Evolutionary conservation across 257 asterid species (phyloP), one percentile per base, ranked within the genome.

Genomic region (Oldenlandia corymbosa): DNA sequence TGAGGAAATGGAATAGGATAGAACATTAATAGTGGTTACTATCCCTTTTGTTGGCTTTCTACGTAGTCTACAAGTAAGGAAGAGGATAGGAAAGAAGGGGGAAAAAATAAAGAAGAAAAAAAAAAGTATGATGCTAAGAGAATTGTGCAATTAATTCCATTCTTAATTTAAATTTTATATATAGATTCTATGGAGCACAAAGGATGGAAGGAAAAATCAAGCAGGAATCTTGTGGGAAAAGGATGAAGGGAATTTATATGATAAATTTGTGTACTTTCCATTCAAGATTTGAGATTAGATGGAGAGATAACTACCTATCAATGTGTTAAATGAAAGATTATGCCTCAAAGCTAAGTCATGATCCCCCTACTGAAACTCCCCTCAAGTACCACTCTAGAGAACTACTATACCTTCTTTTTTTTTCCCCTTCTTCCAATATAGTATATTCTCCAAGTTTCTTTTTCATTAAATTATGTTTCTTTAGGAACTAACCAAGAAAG

Each of bases 171-270:
- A 55, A 30, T 42, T 16, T 1, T 55, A 28, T 43, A 55, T n/a
- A 56, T 16, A 4, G 37, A 20, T 56, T 8, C 45, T 32, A 6
- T 0, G 5, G 12, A 36, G 37, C 16, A 18, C 14, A 32, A 56
- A 36, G 14, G 54, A 43, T 60, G 21, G 28, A 61, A 43, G 31
- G n/a, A 30, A 34, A 62, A 52, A 12, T 51, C 34, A 50, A 51
- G 55, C 37, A 21, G 57, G 65, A 67, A 67, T 56, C 50, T 56
- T 57, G 58, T n/a, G n/a, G n/a, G n/a, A n/a, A n/a, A n/a, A n/a
- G n/a, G 23, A 43, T 49, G 46, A 16, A 16, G 14, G 31, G 39
- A 20, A 10, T 14, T 18, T 69, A 5, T 37, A 60, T 60, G 20
- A 51, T 69, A 39, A 42, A 28, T 3, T 20, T n/a, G 60, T 60